Percentiles rank a stretch among this genome's conserved stretches.
Evolutionary conservation across 352 stramenopile genomes (phyloP).

Genomic region (Thraustotheca clavata): DNA sequence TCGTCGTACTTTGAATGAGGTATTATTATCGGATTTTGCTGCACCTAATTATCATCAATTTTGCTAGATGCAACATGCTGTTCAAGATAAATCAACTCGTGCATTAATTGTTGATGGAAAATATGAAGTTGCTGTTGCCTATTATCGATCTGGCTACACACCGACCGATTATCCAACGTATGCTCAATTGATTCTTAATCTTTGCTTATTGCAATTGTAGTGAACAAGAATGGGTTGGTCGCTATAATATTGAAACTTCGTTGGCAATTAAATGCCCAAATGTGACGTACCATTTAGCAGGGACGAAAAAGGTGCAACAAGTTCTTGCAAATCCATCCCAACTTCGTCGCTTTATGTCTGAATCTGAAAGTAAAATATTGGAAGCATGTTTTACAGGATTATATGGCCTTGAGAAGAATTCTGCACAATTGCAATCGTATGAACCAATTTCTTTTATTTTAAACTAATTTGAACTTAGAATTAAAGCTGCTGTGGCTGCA

Average conservation of each 20-base stretch:
- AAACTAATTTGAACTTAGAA: neutral
- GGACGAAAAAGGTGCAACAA: conserved; percentile 98
- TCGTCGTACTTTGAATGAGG: conserved; percentile 63
- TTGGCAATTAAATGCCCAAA: conserved; percentile 94
- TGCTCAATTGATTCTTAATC: neutral
- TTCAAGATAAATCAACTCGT: conserved; percentile 29
- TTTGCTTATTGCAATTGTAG: neutral
- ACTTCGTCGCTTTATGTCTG: conserved; percentile 85
- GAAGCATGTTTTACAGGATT: conserved; percentile 92
- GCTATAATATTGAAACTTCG: conserved; percentile 84
- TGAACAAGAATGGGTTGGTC: conserved; percentile 84
- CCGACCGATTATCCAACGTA: conserved; percentile 91
- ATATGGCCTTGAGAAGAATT: conserved; percentile 89
- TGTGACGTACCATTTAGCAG: conserved; percentile 94
- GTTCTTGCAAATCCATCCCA: conserved; percentile 77
- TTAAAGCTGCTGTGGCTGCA: conserved; percentile 59
- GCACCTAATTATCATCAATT: conserved; percentile 9
- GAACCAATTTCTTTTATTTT: neutral
- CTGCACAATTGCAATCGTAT: conserved; percentile 40
- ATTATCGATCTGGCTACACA: conserved; percentile 95
- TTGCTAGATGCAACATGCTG: conserved; percentile 1
- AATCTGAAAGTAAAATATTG: conserved; percentile 57
- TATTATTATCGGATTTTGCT: conserved; percentile 30
- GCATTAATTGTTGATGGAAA: conserved; percentile 46
- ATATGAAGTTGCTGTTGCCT: conserved; percentile 88